Conservation (phyloP, 2,329 filamentous ascomycete genomes). For the Cercospora sp. region DNA sequence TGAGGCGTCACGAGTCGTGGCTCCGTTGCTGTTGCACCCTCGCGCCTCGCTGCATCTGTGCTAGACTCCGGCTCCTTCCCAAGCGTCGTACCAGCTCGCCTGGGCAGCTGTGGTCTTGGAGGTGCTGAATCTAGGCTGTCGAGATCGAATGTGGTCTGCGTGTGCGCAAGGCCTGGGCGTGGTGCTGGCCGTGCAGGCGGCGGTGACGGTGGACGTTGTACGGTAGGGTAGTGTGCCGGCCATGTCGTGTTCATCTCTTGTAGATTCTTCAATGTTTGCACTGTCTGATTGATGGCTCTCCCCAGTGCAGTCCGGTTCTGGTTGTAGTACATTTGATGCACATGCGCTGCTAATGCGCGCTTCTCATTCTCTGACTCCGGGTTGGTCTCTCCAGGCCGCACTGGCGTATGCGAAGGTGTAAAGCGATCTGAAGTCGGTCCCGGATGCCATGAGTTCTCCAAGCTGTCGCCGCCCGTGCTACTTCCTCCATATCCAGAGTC, state of each 20-base stretch:
- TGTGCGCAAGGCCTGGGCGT: conserved; percentile 64
- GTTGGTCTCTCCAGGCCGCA: conserved; percentile 50
- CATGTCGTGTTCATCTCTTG: conserved; percentile 88
- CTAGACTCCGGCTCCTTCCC: conserved; percentile 63
- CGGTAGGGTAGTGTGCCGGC: conserved; percentile 93
- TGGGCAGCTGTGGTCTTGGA: conserved; percentile 55
- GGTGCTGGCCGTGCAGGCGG: conserved; percentile 51
- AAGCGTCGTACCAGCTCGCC: conserved; percentile 71
- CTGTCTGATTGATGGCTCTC: conserved; percentile 80
- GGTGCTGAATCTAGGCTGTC: conserved; percentile 40
- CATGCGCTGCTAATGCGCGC: conserved; percentile 72
- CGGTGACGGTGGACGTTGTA: conserved; percentile 60
- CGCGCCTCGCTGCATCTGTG: conserved; percentile 58
- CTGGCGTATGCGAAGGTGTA: conserved; percentile 57
- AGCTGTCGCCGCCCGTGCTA: conserved; percentile 62
- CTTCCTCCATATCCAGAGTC: conserved; percentile 94
- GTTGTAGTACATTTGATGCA: conserved; percentile 94
- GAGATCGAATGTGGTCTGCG: conserved; percentile 61
- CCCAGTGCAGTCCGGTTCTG: conserved; percentile 84
- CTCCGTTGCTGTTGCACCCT: conserved; percentile 58
- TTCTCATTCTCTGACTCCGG: conserved; percentile 61
- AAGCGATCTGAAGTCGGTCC: conserved; percentile 59
- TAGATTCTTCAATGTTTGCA: conserved; percentile 78
- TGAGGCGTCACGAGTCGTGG: conserved; percentile 87
- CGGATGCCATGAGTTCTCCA: conserved; percentile 54